A percentile compares a stretch with the other conserved stretches of the same genome.
Evolutionary conservation across 2,329 filamentous ascomycete species (phyloP).

Genomic region (Alternaria sp.): DNA sequence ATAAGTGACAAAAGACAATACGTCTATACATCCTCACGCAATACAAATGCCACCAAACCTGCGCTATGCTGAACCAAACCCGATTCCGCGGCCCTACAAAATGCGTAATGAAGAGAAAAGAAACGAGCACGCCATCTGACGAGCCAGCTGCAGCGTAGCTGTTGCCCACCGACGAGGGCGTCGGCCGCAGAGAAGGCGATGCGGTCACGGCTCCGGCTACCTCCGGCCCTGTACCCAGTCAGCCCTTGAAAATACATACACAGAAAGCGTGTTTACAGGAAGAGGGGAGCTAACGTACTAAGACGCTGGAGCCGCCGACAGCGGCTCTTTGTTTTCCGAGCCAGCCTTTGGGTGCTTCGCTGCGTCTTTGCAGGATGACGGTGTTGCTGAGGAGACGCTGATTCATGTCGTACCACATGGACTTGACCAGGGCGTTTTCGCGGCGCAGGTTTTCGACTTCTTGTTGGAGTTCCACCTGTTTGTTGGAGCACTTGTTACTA

Average conservation of each 20-base stretch:
- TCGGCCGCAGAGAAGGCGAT: not conserved
- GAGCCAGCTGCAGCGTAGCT: not conserved
- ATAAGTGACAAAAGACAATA: constrained; percentile 18
- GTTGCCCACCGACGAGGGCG: not conserved
- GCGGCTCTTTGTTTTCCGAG: constrained; percentile 76
- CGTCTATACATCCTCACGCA: constrained; percentile 16
- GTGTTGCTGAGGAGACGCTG: constrained; percentile 82
- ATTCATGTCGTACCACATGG: constrained; percentile 86
- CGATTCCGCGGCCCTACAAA: constrained; percentile 11
- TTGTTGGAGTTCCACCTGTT: constrained; percentile 42
- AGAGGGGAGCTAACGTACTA: constrained; percentile 24
- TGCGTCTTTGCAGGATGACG: constrained; percentile 75
- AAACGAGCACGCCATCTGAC: constrained; percentile 8
- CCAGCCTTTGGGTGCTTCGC: constrained; percentile 80
- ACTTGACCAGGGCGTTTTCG: constrained; percentile 78
- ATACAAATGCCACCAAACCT: constrained; percentile 19
- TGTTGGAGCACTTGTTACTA: not conserved
- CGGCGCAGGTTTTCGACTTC: constrained; percentile 73
- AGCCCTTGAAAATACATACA: not conserved
- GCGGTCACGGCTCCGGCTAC: not conserved
- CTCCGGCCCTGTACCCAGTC: constrained; percentile 7
- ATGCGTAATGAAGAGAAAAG: constrained; percentile 11
- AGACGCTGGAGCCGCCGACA: constrained; percentile 40
- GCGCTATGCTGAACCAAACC: constrained; percentile 15
- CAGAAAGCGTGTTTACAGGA: not conserved